Conservation (phyloP, 345 rosid species). For the Viola odorata region DNA sequence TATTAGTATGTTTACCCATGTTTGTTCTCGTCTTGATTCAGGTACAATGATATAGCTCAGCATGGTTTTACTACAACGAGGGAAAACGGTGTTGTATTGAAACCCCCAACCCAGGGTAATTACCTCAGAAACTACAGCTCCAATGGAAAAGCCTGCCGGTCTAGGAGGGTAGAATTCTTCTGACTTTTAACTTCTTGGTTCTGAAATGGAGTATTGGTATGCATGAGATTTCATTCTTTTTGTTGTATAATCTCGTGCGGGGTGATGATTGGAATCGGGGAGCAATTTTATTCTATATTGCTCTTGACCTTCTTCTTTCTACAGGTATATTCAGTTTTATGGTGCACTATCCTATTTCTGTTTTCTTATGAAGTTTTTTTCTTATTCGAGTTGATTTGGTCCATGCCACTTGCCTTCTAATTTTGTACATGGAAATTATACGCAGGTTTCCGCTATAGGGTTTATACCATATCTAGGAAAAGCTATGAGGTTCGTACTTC, state of each 20-base stretch:
- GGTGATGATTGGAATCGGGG: slow-evolving; percentile 75
- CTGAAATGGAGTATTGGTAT: not conserved
- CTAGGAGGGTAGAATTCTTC: slow-evolving; percentile 67
- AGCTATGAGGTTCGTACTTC: slow-evolving; percentile 66
- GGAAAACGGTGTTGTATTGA: slow-evolving; percentile 23
- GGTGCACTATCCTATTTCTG: not conserved
- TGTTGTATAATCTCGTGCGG: slow-evolving; percentile 35
- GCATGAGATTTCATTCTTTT: not conserved
- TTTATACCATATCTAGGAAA: slow-evolving; percentile 76
- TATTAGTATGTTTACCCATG: not conserved
- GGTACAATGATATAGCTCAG: slow-evolving; percentile 91
- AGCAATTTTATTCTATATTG: slow-evolving; percentile 75
- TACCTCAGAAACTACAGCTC: slow-evolving; percentile 19
- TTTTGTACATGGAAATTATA: not conserved
- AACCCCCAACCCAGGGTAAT: slow-evolving; percentile 30
- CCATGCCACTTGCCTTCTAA: not conserved
- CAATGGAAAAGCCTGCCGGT: slow-evolving; percentile 51
- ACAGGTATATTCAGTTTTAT: slow-evolving; percentile 44
- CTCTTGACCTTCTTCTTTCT: slow-evolving; percentile 80
- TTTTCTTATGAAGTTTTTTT: not conserved
- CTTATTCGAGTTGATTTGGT: not conserved
- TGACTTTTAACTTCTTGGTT: not conserved
- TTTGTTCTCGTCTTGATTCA: slow-evolving; percentile 11
- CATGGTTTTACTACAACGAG: slow-evolving; percentile 67
- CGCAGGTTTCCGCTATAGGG: slow-evolving; percentile 73